Evolutionary conservation across 352 stramenopile species (phyloP).

Genomic region (Blastocystis sp.): DNA sequence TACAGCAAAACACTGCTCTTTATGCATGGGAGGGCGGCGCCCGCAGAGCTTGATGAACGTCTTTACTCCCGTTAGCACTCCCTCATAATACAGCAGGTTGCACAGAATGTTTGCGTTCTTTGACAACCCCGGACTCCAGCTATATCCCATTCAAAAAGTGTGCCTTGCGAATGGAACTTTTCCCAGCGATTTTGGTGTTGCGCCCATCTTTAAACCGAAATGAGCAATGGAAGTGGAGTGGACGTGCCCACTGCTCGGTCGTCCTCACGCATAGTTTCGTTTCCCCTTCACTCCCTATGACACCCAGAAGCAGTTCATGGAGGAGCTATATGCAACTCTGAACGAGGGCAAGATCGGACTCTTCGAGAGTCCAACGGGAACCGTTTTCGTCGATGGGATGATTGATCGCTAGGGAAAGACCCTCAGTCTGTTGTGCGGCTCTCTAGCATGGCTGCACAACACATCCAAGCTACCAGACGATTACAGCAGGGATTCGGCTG

Average conservation of each 20-base stretch:
- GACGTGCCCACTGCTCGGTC: not conserved
- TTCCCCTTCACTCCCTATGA: conserved; percentile 84
- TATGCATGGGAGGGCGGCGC: not conserved
- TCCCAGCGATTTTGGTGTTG: too few species aligned
- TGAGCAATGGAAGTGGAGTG: not conserved
- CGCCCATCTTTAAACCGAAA: too few species aligned
- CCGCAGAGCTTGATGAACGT: not conserved
- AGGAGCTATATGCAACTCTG: conserved; percentile 80
- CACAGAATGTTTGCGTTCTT: not conserved
- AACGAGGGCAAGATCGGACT: conserved; percentile 81
- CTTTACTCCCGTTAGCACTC: not conserved
- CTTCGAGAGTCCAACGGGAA: conserved; percentile 86
- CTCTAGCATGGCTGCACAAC: conserved; percentile 79
- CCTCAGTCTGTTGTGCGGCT: conserved; percentile 84
- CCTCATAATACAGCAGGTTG: conserved; percentile 14
- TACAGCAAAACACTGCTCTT: not conserved
- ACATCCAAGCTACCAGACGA: conserved; percentile 78
- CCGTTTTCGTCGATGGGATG: conserved; percentile 71
- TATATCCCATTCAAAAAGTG: too few species aligned
- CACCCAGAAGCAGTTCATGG: conserved; percentile 85
- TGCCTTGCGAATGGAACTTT: too few species aligned
- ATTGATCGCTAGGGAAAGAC: conserved; percentile 78
- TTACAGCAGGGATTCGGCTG: not conserved
- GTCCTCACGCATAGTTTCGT: conserved; percentile 55
- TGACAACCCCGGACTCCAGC: not conserved